A percentile compares a stretch with the other conserved stretches of the same genome.
These are phyloP conservation scores for Bonia amplexicaulis DNA, from an alignment of 176 grass and related monocot genomes.

Conservation along the genomic window DNA sequence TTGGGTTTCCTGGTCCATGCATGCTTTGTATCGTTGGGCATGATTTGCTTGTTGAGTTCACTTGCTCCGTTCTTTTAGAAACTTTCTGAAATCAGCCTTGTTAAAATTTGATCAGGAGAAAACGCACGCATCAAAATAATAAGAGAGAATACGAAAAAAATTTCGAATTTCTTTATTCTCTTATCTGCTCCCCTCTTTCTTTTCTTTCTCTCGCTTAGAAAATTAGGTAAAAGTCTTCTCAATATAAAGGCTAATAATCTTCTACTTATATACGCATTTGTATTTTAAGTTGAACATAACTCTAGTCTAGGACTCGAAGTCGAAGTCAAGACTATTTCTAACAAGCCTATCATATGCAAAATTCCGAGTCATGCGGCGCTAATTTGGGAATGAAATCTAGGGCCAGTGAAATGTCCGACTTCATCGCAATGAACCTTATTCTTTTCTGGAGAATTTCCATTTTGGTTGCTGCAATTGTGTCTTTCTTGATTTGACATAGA, in stretches of 20 bases:
- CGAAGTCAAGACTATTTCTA: too few species aligned
- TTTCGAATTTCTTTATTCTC: too few species aligned
- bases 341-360: neutral
- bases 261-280: too few species aligned
- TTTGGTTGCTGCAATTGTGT: neutral
- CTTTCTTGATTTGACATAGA: slow-evolving; percentile 7
- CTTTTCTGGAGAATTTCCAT: neutral
- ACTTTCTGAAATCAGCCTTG: neutral
- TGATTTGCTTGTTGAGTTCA: neutral
- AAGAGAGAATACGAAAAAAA: too few species aligned
- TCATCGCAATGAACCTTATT: neutral
- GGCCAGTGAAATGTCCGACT: neutral
- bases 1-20: neutral
- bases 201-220: too few species aligned
- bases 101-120: too few species aligned
- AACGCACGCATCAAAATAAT: too few species aligned
- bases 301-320: too few species aligned
- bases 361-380: neutral
- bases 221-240: too few species aligned
- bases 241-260: too few species aligned
- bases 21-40: neutral
- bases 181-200: too few species aligned
- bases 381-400: slow-evolving; percentile 23
- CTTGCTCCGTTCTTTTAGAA: neutral
- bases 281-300: too few species aligned